A percentile compares a stretch with the other conserved stretches of the same genome.
phyloP scores from a whole-genome alignment of 805 yeast species.

The Starmerella roubikii region DNA sequence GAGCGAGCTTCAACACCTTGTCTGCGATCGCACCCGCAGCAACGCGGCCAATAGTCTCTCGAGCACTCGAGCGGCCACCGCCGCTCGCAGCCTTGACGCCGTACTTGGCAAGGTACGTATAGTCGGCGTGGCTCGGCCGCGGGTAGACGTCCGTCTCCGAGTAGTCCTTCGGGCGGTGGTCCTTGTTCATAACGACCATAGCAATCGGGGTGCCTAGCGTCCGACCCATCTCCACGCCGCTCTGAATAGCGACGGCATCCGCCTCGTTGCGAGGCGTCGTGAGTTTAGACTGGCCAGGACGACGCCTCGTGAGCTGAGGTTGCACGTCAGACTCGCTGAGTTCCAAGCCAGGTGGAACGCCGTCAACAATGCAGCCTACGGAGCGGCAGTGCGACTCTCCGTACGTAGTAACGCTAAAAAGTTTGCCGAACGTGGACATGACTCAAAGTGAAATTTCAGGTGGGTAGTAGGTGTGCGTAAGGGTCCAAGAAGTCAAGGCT shows the following conservation, averaged over 20 bases:
- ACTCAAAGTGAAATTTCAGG: no score
- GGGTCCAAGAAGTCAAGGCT: no score
- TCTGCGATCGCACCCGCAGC: slow-evolving; percentile 99
- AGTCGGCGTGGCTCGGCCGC: slow-evolving; percentile 96
- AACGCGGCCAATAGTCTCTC: slow-evolving; percentile 97
- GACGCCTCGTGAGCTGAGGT: slow-evolving; percentile 89
- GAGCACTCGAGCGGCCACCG: slow-evolving; percentile 93
- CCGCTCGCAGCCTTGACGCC: slow-evolving; percentile 91
- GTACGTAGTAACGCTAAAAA: slow-evolving; percentile 74
- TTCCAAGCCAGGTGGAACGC: slow-evolving; percentile 90
- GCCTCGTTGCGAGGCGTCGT: slow-evolving; percentile 94
- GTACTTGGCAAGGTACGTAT: slow-evolving; percentile 79
- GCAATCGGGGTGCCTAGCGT: slow-evolving; percentile 94
- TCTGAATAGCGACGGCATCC: slow-evolving; percentile 82
- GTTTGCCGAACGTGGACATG: slow-evolving; percentile 67
- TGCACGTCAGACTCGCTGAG: slow-evolving; percentile 80
- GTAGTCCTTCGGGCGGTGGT: slow-evolving; percentile 94
- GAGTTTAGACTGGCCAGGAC: slow-evolving; percentile 91
- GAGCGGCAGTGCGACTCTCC: slow-evolving; percentile 97
- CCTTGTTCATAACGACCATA: slow-evolving; percentile 84
- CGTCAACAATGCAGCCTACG: slow-evolving; percentile 97
- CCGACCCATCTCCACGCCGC: slow-evolving; percentile 82
- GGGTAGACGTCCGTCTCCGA: slow-evolving; percentile 91
- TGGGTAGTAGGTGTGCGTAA: no score
- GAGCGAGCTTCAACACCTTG: slow-evolving; percentile 62